Evolutionary conservation across 2,329 filamentous ascomycete genomes (phyloP), one percentile per base, ranked within the genome.

Genomic region (Alternaria sp.): DNA sequence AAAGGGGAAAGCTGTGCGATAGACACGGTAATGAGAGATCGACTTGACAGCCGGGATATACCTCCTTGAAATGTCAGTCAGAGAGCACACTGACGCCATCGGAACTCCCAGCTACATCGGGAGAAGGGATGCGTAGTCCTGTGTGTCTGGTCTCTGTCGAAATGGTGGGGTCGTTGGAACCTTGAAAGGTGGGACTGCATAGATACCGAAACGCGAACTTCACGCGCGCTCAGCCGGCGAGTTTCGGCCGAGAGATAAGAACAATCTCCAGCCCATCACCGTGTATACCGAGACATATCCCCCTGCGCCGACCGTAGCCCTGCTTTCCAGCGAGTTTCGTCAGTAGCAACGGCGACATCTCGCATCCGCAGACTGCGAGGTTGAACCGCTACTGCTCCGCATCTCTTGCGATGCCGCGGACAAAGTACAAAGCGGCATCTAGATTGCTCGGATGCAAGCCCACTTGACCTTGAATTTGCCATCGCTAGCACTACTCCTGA

Each of bases 301-400:
- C 51, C 45, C 32, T 49, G 59, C 68, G 36, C 27, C 59, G 60
- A 65, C 57, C 48, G 34, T 57, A 32, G 54, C 60, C 66, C 66
- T 62, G 46, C 43, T 34, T 52, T 63, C 25, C 60, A 62, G 67
- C 69, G 58, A 60, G 60, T 38, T 55, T 66, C 50, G 46, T 18
- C 70, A 69, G 54, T 22, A 10, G 67, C 63, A 32, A 63, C 70
- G 71, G 71, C 62, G 64, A 74, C 65, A 71, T 36, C 59, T 76
- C 74, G 74, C 72, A 69, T 32, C 72, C 72, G 73, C 70, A 69
- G 59, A 55, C 30, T 36, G 68, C 73, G 71, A 71, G 60, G 55
- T 63, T 71, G 68, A 63, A 70, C 73, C 72, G 72, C 66, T 67
- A 22, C 12, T 54, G 52, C 66, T 70, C 67, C 63, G 56, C 65